Conservation (phyloP, 129 eudicot species). For the Erigeron canadensis region DNA sequence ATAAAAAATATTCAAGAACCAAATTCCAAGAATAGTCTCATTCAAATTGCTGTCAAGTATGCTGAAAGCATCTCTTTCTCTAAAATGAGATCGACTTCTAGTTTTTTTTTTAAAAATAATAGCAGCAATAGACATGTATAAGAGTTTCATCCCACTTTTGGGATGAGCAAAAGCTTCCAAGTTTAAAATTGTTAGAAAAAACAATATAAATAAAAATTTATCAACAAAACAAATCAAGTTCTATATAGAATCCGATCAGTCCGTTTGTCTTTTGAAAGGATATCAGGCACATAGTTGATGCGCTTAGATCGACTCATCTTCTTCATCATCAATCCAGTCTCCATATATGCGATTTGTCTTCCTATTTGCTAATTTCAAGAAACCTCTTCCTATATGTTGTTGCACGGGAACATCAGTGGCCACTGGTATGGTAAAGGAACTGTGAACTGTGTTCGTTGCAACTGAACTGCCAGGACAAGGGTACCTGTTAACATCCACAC, state of each 20-base stretch:
- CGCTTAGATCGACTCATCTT: conserved; percentile 20
- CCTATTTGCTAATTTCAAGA: conserved; percentile 43
- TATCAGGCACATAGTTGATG: neutral
- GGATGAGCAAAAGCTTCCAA: neutral
- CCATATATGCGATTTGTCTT: conserved; percentile 70
- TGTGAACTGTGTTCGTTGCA: conserved; percentile 24
- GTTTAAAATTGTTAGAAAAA: neutral
- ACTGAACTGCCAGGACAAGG: conserved; percentile 19
- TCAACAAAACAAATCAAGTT: neutral
- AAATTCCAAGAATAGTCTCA: neutral
- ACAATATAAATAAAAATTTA: neutral
- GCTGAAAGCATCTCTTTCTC: neutral
- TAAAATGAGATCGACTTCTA: neutral
- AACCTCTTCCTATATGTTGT: conserved; percentile 30
- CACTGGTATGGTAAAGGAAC: conserved; percentile 14
- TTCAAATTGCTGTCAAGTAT: neutral
- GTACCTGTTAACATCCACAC: conserved; percentile 35
- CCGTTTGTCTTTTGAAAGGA: neutral
- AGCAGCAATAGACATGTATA: conserved; percentile 14
- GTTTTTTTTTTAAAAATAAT: conserved; percentile 6
- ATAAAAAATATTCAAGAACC: neutral
- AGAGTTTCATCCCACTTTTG: conserved; percentile 19
- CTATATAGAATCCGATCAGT: conserved; percentile 3
- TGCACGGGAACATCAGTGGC: conserved; percentile 25
- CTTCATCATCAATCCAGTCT: conserved; percentile 72